Percentiles rank a stretch among this genome's conserved stretches.
Evolutionary conservation across 116 monocot species (phyloP).

Genomic region (Posidonia oceanica): DNA sequence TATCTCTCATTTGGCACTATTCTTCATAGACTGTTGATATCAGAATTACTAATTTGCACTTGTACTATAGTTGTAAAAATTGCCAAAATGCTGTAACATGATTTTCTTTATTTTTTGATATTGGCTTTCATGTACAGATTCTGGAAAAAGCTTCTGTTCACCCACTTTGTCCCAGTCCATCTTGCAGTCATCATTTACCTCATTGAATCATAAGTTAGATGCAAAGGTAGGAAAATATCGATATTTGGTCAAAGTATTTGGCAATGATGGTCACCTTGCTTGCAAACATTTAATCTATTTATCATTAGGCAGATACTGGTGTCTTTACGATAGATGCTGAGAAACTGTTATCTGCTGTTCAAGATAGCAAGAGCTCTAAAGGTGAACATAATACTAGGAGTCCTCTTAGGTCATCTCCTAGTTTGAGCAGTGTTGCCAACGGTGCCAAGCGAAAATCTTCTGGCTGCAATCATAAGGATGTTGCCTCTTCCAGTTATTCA

Average conservation of each 20-base stretch:
- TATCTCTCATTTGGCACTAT: too few relatives aligned
- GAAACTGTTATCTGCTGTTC: neutral
- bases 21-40: too few relatives aligned
- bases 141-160: constrained; percentile 2
- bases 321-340: neutral
- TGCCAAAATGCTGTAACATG: neutral
- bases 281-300: neutral
- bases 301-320: constrained; percentile 3
- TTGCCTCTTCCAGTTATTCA: constrained; percentile 5
- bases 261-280: neutral
- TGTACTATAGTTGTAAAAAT: too few relatives aligned
- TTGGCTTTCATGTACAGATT: constrained; percentile 9
- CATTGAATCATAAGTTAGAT: neutral
- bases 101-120: neutral
- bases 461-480: neutral
- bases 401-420: neutral
- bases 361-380: neutral
- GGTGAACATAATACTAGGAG: neutral
- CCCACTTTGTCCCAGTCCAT: neutral
- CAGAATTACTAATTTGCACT: too few relatives aligned
- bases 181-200: neutral
- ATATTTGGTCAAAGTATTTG: neutral
- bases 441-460: neutral
- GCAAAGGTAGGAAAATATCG: constrained; percentile 7
- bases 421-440: neutral